Percentiles rank a stretch among this genome's conserved stretches.
phyloP scores from a whole-genome alignment of 2,329 filamentous ascomycete species.

The Fusarium proliferatum region DNA sequence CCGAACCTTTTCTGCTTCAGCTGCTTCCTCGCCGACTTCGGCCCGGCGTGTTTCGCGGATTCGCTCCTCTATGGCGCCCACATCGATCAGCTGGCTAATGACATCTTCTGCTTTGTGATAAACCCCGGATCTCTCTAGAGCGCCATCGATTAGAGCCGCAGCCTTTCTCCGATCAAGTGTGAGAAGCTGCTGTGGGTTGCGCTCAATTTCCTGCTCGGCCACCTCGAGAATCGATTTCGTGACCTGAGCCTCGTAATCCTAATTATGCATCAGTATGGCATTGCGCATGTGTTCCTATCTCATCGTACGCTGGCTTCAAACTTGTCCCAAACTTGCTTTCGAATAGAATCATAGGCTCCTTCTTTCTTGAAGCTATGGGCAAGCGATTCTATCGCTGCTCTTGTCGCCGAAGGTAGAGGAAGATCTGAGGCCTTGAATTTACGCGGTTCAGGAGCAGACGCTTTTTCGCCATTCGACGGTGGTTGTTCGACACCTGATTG shows the following conservation, averaged over 20 bases:
- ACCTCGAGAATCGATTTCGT: constrained; percentile 74
- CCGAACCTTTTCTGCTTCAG: constrained; percentile 70
- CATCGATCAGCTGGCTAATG: constrained; percentile 75
- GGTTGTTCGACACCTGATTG: constrained; percentile 41
- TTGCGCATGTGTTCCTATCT: constrained; percentile 34
- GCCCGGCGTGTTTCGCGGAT: constrained; percentile 75
- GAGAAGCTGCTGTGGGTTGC: constrained; percentile 76
- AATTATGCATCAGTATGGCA: not conserved
- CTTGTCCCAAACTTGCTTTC: constrained; percentile 81
- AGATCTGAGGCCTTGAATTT: constrained; percentile 81
- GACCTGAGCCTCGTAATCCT: constrained; percentile 78
- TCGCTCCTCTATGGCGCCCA: constrained; percentile 73
- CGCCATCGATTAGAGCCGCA: constrained; percentile 80
- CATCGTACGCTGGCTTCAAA: constrained; percentile 74
- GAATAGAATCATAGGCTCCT: constrained; percentile 81
- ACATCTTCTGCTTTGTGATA: constrained; percentile 77
- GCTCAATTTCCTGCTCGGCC: constrained; percentile 79
- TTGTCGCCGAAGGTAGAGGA: constrained; percentile 77
- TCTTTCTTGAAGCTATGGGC: constrained; percentile 89
- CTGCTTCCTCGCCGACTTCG: constrained; percentile 77
- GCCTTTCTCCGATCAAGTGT: constrained; percentile 80
- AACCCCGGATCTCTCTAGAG: constrained; percentile 79
- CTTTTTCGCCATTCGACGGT: constrained; percentile 31
- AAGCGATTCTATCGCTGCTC: constrained; percentile 77
- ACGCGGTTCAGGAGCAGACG: constrained; percentile 38